Base-by-base conservation (phyloP, 768 basidiomycete genomes). In the Gelatoporia subvermispora region DNA sequence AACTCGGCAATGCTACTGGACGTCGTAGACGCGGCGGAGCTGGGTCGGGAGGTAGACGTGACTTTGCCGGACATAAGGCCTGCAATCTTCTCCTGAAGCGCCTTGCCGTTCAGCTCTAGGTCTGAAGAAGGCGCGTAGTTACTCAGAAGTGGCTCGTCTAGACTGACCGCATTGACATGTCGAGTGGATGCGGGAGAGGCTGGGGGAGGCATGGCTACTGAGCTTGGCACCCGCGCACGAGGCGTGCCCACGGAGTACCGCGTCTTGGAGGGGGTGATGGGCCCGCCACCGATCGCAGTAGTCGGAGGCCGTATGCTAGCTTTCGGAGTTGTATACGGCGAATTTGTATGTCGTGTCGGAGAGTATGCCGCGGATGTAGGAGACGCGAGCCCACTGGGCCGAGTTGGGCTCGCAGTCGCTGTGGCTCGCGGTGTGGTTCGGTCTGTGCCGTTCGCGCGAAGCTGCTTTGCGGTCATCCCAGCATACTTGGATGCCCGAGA, bases 401-500 rank as follows among this genome's bases (percentile, higher is more conserved):
- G 55, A 11, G 50, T 57, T 2, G 62, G 55, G 47, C 60, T 59
- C 2, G 51, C 53, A 9, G 57, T 49, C 4, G 59, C 57, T 15
- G 52, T 41, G 4, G 48, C 52, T 5, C 44, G 41, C 21, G 54
- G 53, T 1, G 51, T 38, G 8, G 51, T 56, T 35, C 59, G 60
- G 10, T 21, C 46, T 40, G 56, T 45, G 28, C 52, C 59, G 22
- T 48, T 18, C 15, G 62, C 68, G 43, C 76, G 77, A 20, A 94
- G 75, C 56, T 92, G 88, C 60, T 85, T 81, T 0, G 91, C 91
- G 1, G 89, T 93, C 78, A 93, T 81, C 15, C 82, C 81, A 25
- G 85, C 72, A 62, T 93, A 93, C 64, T 85, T 88, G 37, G 87
- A 85, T 9, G 92, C 91, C 39, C 92, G 74, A 2, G 90, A 90